phyloP scores from a whole-genome alignment of 1,284 basidiomycete genomes.

The Albatrellus sp. region DNA sequence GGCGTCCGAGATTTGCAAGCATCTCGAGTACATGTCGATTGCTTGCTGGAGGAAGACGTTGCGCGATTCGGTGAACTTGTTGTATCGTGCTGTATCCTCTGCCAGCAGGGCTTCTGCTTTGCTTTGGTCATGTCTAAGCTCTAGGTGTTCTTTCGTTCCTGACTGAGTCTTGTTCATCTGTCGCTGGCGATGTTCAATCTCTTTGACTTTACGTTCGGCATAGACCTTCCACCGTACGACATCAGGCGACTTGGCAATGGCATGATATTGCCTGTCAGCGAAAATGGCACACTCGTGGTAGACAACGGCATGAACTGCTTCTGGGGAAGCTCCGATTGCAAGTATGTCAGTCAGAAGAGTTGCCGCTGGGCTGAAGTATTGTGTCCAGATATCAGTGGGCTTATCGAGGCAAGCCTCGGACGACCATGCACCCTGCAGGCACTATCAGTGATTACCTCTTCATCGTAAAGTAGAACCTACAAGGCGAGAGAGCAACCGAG shows the following conservation, averaged over 20 bases:
- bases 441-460: neutral
- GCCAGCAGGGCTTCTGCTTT: constrained; percentile 30
- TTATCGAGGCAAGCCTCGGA: constrained; percentile 78
- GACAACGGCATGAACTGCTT: constrained; percentile 43
- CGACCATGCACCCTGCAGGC: constrained; percentile 74
- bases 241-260: constrained; percentile 62
- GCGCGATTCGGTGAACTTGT: constrained; percentile 45
- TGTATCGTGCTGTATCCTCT: constrained; percentile 50
- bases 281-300: constrained; percentile 81
- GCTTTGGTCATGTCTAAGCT: constrained; percentile 20
- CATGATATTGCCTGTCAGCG: constrained; percentile 77
- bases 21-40: constrained; percentile 74
- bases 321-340: neutral
- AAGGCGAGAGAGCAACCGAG: constrained; percentile 45
- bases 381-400: constrained; percentile 58
- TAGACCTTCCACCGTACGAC: constrained; percentile 60
- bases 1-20: constrained; percentile 55
- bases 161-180: constrained; percentile 24
- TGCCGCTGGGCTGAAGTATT: constrained; percentile 62
- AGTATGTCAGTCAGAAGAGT: constrained; percentile 22
- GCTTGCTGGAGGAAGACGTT: constrained; percentile 63
- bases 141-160: constrained; percentile 14
- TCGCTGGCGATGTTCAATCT: constrained; percentile 38
- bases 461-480: constrained; percentile 27
- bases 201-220: constrained; percentile 57